Conservation (phyloP, 345 rosid genomes). For the Limnanthes douglasii region DNA sequence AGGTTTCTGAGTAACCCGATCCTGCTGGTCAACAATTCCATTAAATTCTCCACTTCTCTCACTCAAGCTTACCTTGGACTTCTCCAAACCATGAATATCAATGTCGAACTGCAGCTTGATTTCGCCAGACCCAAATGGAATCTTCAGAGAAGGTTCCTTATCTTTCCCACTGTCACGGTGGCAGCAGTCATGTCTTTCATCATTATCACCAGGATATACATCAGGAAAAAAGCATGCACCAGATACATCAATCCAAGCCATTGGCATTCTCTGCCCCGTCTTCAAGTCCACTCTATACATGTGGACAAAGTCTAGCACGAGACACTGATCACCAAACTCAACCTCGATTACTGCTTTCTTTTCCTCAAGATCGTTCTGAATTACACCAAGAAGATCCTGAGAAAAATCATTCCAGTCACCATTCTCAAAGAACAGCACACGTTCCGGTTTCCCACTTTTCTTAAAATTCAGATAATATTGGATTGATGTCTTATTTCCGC, state of each 20-base stretch:
- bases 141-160: slow-evolving; percentile 10
- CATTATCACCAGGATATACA: slow-evolving; percentile 21
- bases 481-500: slow-evolving; percentile 42
- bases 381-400: slow-evolving; percentile 16
- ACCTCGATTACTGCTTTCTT: slow-evolving; percentile 54
- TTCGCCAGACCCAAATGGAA: slow-evolving; percentile 43
- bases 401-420: slow-evolving; percentile 81
- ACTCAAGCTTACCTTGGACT: slow-evolving; percentile 25
- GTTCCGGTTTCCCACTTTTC: slow-evolving; percentile 50
- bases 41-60: slow-evolving; percentile 77
- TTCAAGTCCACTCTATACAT: slow-evolving; percentile 56
- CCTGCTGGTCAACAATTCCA: too few species aligned
- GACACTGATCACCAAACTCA: slow-evolving; percentile 28
- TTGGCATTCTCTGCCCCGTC: slow-evolving; percentile 45
- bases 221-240: slow-evolving; percentile 83
- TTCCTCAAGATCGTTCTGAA: slow-evolving; percentile 38
- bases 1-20: too few species aligned
- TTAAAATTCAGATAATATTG: slow-evolving; percentile 51
- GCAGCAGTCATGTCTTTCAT: slow-evolving; percentile 23
- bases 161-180: slow-evolving; percentile 18
- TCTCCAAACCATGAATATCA: slow-evolving; percentile 42
- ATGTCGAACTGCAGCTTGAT: slow-evolving; percentile 79
- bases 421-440: slow-evolving; percentile 58
- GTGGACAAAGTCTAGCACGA: slow-evolving; percentile 66
- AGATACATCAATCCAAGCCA: slow-evolving; percentile 92